Base-by-base conservation (phyloP, 352 stramenopile genomes). In the Phytophthora kernoviae region DNA sequence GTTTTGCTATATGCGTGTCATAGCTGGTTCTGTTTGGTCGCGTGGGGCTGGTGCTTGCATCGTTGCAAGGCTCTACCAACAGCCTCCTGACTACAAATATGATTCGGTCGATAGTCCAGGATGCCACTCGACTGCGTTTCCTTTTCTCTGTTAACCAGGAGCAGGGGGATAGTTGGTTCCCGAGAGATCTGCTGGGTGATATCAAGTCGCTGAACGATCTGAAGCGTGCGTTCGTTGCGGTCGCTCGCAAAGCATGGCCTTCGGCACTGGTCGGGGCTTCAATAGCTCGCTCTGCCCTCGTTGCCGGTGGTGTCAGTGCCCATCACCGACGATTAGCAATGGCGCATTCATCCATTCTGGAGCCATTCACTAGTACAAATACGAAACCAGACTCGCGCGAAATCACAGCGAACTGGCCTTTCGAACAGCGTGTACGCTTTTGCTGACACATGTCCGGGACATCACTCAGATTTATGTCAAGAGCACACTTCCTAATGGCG, bases 401-500 rank as follows among this genome's bases (percentile, higher is more conserved):
- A 54, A 73, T 84, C 53, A 74, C 72, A 12, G 77, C 75, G 1
- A 77, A 82, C 22, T 84, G 75, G 77, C 73, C 73, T 6, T 81
- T 81, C 45, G 40, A 70, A 7, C 63, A 83, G 33, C 72, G 54
- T 20, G 46, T 85, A 2, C 59, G 52, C 3, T 68, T 65, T 47
- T 65, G 20, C 10, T 77, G 30, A 62, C 61, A 7, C 55, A 80
- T 15, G 51, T 61, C n/a, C 62, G 55, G 6, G 69, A 83, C 34
- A 30, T 68, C 33, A 70, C 70, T 15, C 69, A 73, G 15, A 20
- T 87, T 5, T 82, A 67, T 30, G 37, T 86, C 39, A 81, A 82
- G 69, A 79, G 72, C 44, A 47, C 74, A 37, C 51, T 87, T 0
- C 74, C 77, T 2, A 70, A 77, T 54, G 77, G 77, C 17, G 46